These are phyloP conservation scores for Platanthera guangdongensis DNA, from an alignment of 106 monocot genomes.

Conservation along the genomic window DNA sequence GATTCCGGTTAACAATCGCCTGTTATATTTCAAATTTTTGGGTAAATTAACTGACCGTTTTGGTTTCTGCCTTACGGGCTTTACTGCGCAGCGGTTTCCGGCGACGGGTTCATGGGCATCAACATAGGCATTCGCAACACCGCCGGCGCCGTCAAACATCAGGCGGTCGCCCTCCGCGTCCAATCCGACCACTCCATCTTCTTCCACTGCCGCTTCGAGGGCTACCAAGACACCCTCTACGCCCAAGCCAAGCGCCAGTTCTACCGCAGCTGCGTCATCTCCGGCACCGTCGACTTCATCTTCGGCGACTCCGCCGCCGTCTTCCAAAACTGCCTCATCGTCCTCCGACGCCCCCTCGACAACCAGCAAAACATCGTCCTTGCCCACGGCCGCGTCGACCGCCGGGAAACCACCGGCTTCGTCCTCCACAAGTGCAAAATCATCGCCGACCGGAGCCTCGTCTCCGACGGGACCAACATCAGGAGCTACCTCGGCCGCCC, in stretches of 20 bases:
- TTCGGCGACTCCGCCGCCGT: slow-evolving; percentile 47
- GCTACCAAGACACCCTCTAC: slow-evolving; percentile 52
- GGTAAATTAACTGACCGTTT: too few species aligned
- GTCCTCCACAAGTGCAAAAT: slow-evolving; percentile 30
- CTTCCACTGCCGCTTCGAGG: slow-evolving; percentile 34
- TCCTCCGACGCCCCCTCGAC: slow-evolving; percentile 14
- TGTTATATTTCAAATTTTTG: too few species aligned
- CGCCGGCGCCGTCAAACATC: slow-evolving; percentile 41
- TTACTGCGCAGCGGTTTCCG: slow-evolving; percentile 12
- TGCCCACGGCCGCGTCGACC: slow-evolving; percentile 36
- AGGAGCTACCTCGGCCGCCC: slow-evolving; percentile 30
- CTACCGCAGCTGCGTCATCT: slow-evolving; percentile 32
- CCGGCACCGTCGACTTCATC: slow-evolving; percentile 54
- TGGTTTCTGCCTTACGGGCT: too few species aligned
- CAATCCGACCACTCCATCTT: slow-evolving; percentile 36
- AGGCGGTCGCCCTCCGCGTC: slow-evolving; percentile 46
- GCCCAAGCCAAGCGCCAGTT: slow-evolving; percentile 47
- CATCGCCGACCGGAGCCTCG: slow-evolving; percentile 17
- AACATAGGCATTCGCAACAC: slow-evolving; percentile 33
- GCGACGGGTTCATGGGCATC: slow-evolving; percentile 22
- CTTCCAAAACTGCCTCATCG: slow-evolving; percentile 30
- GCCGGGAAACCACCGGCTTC: slow-evolving; percentile 37
- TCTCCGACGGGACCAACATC: slow-evolving; percentile 8
- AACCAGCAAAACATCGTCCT: slow-evolving; percentile 42
- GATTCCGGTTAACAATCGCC: too few species aligned